phyloP scores from a whole-genome alignment of 805 yeast genomes.

The Kazachstania psychrophila region DNA sequence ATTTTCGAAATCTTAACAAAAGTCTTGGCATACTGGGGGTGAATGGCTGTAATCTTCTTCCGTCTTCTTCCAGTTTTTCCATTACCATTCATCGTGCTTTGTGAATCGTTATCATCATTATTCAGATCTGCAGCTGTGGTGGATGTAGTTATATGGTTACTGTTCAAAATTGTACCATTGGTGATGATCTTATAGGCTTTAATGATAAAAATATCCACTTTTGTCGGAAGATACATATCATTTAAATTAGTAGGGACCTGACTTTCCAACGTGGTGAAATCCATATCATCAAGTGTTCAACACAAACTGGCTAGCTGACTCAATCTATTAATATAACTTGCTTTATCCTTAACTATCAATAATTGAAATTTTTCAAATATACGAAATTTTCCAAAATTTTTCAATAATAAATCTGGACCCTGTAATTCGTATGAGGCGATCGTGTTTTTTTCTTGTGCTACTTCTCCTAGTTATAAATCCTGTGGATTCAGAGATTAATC shows the following conservation, averaged over 20 bases:
- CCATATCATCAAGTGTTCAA: constrained; percentile 3
- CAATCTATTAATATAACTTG: no score
- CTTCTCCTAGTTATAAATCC: no score
- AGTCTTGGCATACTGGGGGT: constrained; percentile 16
- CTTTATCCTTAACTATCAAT: no score
- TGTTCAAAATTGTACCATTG: constrained; percentile 14
- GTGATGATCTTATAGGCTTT: constrained; percentile 19
- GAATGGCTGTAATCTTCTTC: constrained; percentile 4
- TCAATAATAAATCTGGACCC: no score
- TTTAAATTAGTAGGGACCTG: background rate
- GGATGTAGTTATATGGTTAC: constrained; percentile 15
- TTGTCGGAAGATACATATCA: constrained; percentile 12
- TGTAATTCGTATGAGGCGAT: no score
- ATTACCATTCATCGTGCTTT: background rate
- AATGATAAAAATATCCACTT: constrained; percentile 22
- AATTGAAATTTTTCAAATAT: no score
- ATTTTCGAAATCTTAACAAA: constrained; percentile 25
- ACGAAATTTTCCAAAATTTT: no score
- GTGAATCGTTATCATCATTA: constrained; percentile 1
- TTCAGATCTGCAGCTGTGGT: background rate
- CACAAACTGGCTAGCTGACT: background rate
- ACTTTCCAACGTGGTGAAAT: constrained; percentile 1
- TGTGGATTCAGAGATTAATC: no score
- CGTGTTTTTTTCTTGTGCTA: no score
- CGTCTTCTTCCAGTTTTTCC: background rate